Conservation (phyloP, 805 yeast genomes). For the Saturnispora silvae region DNA sequence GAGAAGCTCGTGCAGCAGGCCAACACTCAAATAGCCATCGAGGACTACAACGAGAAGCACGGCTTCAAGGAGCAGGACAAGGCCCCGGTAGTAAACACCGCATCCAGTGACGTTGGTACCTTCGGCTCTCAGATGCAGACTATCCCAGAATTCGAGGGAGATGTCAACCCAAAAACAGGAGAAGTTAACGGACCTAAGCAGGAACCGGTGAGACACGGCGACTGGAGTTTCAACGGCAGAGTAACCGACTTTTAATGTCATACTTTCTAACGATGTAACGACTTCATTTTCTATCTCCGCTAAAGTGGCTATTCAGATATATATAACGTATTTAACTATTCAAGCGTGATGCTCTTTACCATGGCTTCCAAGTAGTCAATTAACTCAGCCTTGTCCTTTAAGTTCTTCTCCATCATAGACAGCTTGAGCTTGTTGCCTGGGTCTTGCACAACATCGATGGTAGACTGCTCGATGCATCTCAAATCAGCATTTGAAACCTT, state of each 20-base stretch:
- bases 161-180: slow-evolving; percentile 85
- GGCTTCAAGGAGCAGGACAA: slow-evolving; percentile 21
- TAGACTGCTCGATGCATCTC: slow-evolving; percentile 6
- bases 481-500: slow-evolving; percentile 16
- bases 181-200: slow-evolving; percentile 97
- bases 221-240: slow-evolving; percentile 91
- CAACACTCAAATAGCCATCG: slow-evolving; percentile 65
- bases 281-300: too few species aligned
- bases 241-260: slow-evolving; percentile 83
- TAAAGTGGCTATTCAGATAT: too few species aligned
- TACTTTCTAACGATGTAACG: too few species aligned
- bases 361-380: slow-evolving; percentile 9
- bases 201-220: slow-evolving; percentile 78
- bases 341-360: too few species aligned
- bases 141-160: slow-evolving; percentile 93
- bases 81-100: slow-evolving; percentile 21
- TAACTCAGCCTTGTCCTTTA: slow-evolving; percentile 12
- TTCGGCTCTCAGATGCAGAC: slow-evolving; percentile 62
- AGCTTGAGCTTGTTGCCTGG: slow-evolving; percentile 8
- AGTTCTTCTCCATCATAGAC: slow-evolving; percentile 13
- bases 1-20: slow-evolving; percentile 79
- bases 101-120: slow-evolving; percentile 40
- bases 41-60: slow-evolving; percentile 45
- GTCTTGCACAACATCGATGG: slow-evolving; percentile 5
- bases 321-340: too few species aligned